phyloP scores from a whole-genome alignment of 441 rosid species.

The Corymbia citriodora region DNA sequence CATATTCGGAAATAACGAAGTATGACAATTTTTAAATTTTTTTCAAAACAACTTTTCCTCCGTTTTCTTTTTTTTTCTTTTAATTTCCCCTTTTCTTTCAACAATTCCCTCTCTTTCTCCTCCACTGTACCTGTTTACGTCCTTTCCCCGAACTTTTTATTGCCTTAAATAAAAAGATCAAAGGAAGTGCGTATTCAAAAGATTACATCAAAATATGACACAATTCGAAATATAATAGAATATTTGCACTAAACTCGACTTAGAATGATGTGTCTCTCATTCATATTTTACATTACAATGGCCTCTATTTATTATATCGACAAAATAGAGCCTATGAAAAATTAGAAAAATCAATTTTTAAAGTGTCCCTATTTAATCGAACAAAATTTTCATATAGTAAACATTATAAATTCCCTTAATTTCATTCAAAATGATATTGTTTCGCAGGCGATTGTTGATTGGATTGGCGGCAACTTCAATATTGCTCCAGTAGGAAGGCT shows the following conservation, averaged over 20 bases:
- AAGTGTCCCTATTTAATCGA: background rate
- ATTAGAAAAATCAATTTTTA: background rate
- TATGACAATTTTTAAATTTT: too few relatives aligned
- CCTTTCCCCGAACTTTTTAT: too few relatives aligned
- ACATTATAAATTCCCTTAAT: background rate
- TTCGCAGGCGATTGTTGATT: background rate
- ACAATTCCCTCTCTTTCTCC: too few relatives aligned
- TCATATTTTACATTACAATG: too few relatives aligned
- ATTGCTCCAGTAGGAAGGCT: background rate
- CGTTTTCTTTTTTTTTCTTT: too few relatives aligned
- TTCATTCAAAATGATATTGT: background rate
- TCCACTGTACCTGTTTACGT: too few relatives aligned
- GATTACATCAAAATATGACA: background rate
- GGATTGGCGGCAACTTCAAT: background rate
- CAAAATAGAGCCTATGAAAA: background rate
- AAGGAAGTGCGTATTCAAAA: too few relatives aligned
- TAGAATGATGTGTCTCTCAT: background rate
- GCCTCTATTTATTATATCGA: background rate
- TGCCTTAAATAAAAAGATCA: too few relatives aligned
- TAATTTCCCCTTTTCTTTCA: too few relatives aligned
- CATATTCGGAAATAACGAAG: too few relatives aligned
- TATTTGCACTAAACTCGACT: too few relatives aligned
- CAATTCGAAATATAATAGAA: background rate
- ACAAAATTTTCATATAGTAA: background rate
- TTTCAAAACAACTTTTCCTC: too few relatives aligned